phyloP scores from a whole-genome alignment of 2,329 filamentous ascomycete genomes.

The Aspergillus sp. region DNA sequence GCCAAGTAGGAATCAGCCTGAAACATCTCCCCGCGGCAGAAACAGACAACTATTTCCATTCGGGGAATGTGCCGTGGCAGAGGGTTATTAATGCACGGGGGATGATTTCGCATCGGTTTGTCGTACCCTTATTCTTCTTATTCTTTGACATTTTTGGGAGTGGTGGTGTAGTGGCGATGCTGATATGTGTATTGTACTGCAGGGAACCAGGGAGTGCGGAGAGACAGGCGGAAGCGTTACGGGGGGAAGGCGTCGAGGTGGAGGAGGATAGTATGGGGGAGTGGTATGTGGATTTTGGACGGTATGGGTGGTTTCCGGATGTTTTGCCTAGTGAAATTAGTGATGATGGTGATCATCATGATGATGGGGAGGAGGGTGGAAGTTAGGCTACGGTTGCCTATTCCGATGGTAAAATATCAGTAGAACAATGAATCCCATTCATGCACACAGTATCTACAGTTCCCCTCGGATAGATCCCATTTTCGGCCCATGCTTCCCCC shows the following conservation, averaged over 20 bases:
- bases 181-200: neutral
- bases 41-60: constrained; percentile 62
- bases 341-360: neutral
- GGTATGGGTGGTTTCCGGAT: constrained; percentile 54
- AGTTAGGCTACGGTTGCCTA: neutral
- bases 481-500: too few species aligned
- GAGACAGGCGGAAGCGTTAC: constrained; percentile 45
- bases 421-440: neutral
- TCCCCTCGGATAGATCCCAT: too few species aligned
- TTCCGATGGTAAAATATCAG: too few species aligned
- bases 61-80: constrained; percentile 88
- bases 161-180: neutral
- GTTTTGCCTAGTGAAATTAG: constrained; percentile 51
- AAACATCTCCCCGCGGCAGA: constrained; percentile 72
- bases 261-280: constrained; percentile 47
- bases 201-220: constrained; percentile 47
- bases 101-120: constrained; percentile 78
- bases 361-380: neutral
- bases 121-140: neutral
- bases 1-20: constrained; percentile 87
- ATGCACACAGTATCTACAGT: neutral
- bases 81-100: constrained; percentile 87
- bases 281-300: constrained; percentile 44
- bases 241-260: constrained; percentile 47
- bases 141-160: too few species aligned